Evolutionary conservation across 129 eudicot genomes (phyloP).

Genomic region (Flaveria robusta): DNA sequence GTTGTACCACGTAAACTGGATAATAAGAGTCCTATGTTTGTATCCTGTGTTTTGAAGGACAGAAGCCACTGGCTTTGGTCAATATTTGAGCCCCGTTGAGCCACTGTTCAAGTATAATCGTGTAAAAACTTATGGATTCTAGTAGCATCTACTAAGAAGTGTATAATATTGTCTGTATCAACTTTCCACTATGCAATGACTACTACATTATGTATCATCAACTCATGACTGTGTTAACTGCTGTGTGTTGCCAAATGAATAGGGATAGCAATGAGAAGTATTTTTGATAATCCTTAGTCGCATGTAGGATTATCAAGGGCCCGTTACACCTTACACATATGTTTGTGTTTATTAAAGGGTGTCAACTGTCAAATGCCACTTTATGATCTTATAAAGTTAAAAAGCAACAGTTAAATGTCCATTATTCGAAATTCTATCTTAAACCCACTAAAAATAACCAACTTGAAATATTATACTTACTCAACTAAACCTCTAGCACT

Average conservation of each 20-base stretch:
- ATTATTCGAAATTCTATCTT: no score
- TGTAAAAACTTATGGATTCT: constrained; percentile 15
- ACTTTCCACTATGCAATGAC: constrained; percentile 28
- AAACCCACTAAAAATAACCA: no score
- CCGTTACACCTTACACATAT: no score
- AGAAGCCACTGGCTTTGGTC: constrained; percentile 37
- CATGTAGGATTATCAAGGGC: no score
- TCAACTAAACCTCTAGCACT: neutral
- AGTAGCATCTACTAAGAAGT: constrained; percentile 32
- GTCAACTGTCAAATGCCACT: no score
- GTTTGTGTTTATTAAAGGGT: no score
- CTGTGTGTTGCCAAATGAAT: neutral
- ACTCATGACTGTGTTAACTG: constrained; percentile 20
- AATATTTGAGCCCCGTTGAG: constrained; percentile 29
- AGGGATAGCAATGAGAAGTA: no score
- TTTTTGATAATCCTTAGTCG: no score
- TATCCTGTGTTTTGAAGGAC: constrained; percentile 28
- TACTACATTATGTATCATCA: constrained; percentile 7
- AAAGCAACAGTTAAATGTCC: no score
- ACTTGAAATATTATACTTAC: no score
- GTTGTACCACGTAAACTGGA: constrained; percentile 12
- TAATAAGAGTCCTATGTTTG: constrained; percentile 30
- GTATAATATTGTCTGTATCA: constrained; percentile 30
- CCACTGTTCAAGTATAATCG: constrained; percentile 36
- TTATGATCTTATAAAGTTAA: no score